phyloP scores from a whole-genome alignment of 2,329 filamentous ascomycete species.

The Colletotrichum truncatum region DNA sequence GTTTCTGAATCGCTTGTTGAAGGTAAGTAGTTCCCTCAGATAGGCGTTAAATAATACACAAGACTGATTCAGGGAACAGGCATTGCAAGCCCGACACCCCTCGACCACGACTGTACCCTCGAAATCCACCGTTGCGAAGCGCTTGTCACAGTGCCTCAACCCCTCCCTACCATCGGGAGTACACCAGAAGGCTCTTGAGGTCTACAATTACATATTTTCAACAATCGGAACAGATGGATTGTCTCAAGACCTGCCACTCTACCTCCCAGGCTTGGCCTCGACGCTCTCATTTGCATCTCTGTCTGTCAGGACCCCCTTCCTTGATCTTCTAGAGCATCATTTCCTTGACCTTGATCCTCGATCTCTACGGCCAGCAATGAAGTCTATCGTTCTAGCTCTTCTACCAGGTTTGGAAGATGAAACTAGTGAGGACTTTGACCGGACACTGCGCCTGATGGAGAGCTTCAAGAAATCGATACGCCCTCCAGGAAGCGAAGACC shows the following conservation, averaged over 20 bases:
- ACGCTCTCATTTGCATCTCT: conserved; percentile 95
- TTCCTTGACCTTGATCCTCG: conserved; percentile 77
- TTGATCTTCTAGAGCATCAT: conserved; percentile 84
- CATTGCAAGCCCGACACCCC: conserved; percentile 85
- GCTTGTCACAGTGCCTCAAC: conserved; percentile 94
- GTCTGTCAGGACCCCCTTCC: conserved; percentile 85
- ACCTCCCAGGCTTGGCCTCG: conserved; percentile 87
- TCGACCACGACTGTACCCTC: conserved; percentile 79
- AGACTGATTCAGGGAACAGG: conserved; percentile 57
- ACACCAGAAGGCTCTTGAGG: conserved; percentile 95
- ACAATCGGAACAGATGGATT: conserved; percentile 84
- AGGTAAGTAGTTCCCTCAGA: conserved; percentile 64
- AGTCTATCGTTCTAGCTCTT: conserved; percentile 88
- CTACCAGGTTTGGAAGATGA: conserved; percentile 95
- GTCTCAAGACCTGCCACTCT: conserved; percentile 83
- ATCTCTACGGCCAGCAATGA: conserved; percentile 85
- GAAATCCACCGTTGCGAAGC: conserved; percentile 85
- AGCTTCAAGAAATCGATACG: conserved; percentile 77
- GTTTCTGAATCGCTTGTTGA: conserved; percentile 89
- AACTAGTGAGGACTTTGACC: conserved; percentile 95
- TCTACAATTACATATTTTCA: conserved; percentile 90
- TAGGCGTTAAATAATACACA: not conserved
- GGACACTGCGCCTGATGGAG: conserved; percentile 81
- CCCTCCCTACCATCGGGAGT: conserved; percentile 93
- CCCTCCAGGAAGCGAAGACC: conserved; percentile 58